Percentiles rank a stretch among this genome's conserved stretches.
Conservation (phyloP, 2,329 filamentous ascomycete species). For the Pseudogymnoascus sp. region DNA sequence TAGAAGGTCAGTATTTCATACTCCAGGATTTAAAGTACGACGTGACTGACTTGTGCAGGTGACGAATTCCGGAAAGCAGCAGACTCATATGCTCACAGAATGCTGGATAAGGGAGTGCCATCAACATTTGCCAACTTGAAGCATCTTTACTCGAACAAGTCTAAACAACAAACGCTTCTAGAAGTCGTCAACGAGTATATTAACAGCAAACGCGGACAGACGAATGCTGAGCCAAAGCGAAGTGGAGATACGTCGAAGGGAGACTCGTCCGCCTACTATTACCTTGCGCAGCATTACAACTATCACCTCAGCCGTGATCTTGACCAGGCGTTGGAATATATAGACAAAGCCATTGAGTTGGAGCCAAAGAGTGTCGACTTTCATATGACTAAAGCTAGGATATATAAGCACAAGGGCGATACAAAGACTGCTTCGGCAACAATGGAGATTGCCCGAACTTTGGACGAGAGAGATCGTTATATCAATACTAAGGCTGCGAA, state of each 20-base stretch:
- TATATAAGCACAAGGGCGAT: slow-evolving; percentile 86
- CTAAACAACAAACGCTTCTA: slow-evolving; percentile 71
- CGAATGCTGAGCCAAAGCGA: slow-evolving; percentile 34
- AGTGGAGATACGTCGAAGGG: slow-evolving; percentile 51
- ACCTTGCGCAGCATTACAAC: slow-evolving; percentile 94
- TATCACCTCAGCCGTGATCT: slow-evolving; percentile 82
- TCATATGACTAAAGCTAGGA: slow-evolving; percentile 89
- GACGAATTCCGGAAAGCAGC: slow-evolving; percentile 74
- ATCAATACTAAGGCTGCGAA: slow-evolving; percentile 99
- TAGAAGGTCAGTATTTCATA: slow-evolving; percentile 51
- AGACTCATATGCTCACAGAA: slow-evolving; percentile 69
- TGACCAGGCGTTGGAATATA: slow-evolving; percentile 69
- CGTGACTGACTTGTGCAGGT: slow-evolving; percentile 38
- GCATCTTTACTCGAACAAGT: slow-evolving; percentile 71
- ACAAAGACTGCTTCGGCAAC: slow-evolving; percentile 69
- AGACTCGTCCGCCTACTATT: slow-evolving; percentile 76
- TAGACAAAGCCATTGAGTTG: slow-evolving; percentile 74
- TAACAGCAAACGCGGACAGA: slow-evolving; percentile 42
- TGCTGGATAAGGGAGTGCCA: slow-evolving; percentile 87
- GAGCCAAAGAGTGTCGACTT: slow-evolving; percentile 80
- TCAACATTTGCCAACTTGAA: slow-evolving; percentile 97
- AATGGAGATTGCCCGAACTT: slow-evolving; percentile 78
- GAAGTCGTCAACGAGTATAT: slow-evolving; percentile 73
- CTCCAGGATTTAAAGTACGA: neutral
- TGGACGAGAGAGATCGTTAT: slow-evolving; percentile 88